Evolutionary conservation across 805 yeast genomes (phyloP).

Genomic region (Schwanniomyces pseudopolymorphus): DNA sequence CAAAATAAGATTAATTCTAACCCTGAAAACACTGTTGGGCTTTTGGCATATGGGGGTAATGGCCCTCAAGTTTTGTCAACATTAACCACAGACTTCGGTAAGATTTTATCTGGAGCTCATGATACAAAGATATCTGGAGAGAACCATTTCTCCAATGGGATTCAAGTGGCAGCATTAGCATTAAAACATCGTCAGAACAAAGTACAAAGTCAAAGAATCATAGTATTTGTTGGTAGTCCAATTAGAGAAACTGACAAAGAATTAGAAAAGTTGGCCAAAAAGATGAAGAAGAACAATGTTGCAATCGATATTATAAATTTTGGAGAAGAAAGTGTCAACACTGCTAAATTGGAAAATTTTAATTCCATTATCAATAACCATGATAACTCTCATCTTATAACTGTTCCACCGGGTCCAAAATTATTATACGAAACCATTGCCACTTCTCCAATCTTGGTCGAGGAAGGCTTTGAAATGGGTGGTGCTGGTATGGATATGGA

Average conservation of each 20-base stretch:
- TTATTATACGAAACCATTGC: conserved; percentile 79
- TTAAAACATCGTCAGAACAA: conserved; percentile 95
- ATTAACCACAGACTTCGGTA: conserved; percentile 83
- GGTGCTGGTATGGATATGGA: conserved; percentile 47
- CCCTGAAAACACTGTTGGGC: conserved; percentile 93
- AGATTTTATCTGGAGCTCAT: conserved; percentile 79
- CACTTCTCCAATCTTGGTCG: conserved; percentile 68
- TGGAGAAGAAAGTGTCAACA: conserved; percentile 82
- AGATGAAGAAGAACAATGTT: conserved; percentile 88
- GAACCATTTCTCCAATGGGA: conserved; percentile 71
- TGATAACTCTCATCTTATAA: conserved; percentile 78
- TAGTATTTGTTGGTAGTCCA: conserved; percentile 89
- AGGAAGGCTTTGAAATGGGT: conserved; percentile 57
- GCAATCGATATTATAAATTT: conserved; percentile 88
- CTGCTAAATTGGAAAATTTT: conserved; percentile 77
- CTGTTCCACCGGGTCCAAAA: conserved; percentile 86
- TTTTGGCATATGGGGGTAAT: conserved; percentile 81
- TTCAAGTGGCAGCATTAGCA: conserved; percentile 89
- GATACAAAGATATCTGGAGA: conserved; percentile 70
- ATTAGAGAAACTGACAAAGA: conserved; percentile 66
- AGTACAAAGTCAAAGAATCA: conserved; percentile 85
- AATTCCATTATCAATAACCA: conserved; percentile 70
- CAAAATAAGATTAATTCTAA: conserved; percentile 82
- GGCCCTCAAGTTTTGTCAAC: conserved; percentile 89
- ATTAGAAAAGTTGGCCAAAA: conserved; percentile 81